These are phyloP conservation scores for Harringtonia lauricola DNA, from an alignment of 2,329 filamentous ascomycete genomes.

Conservation along the genomic window DNA sequence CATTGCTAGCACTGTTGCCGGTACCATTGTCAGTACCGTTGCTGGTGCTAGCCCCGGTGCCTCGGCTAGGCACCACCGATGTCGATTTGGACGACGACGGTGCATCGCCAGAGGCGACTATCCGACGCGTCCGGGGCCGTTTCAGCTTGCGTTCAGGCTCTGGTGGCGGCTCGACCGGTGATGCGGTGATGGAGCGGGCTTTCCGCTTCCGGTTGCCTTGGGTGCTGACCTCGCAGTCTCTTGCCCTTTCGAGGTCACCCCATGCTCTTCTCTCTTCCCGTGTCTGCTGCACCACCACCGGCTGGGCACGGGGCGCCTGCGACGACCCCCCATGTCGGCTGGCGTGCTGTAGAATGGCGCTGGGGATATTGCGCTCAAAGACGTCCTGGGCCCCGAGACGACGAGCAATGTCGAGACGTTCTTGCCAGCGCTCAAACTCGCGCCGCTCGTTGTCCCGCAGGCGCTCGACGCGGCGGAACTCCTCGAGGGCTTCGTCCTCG, in stretches of 20 bases:
- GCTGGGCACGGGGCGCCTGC: conserved; percentile 22
- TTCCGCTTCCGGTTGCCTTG: conserved; percentile 61
- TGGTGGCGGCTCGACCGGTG: conserved; percentile 54
- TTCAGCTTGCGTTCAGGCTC: conserved; percentile 78
- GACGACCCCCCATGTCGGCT: conserved; percentile 33
- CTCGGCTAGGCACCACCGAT: neutral
- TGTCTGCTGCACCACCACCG: conserved; percentile 54
- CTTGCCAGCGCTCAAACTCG: conserved; percentile 67
- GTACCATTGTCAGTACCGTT: neutral
- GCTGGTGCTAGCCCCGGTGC: too few species aligned
- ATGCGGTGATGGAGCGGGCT: conserved; percentile 55
- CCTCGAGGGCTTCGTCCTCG: conserved; percentile 50
- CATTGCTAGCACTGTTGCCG: neutral
- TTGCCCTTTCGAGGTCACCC: conserved; percentile 81
- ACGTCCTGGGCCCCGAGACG: conserved; percentile 64
- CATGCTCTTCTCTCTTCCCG: conserved; percentile 75
- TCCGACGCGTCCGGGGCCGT: conserved; percentile 67
- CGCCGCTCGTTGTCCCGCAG: conserved; percentile 39
- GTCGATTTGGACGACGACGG: conserved; percentile 22
- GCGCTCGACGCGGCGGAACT: conserved; percentile 41
- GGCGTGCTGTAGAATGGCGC: conserved; percentile 44
- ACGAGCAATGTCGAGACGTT: conserved; percentile 70
- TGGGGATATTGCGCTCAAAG: conserved; percentile 53
- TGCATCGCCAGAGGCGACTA: conserved; percentile 37
- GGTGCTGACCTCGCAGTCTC: conserved; percentile 47